A percentile compares a stretch with the other conserved stretches of the same genome.
phyloP scores from a whole-genome alignment of 2,329 filamentous ascomycete genomes.

The Monilinia fructicola region DNA sequence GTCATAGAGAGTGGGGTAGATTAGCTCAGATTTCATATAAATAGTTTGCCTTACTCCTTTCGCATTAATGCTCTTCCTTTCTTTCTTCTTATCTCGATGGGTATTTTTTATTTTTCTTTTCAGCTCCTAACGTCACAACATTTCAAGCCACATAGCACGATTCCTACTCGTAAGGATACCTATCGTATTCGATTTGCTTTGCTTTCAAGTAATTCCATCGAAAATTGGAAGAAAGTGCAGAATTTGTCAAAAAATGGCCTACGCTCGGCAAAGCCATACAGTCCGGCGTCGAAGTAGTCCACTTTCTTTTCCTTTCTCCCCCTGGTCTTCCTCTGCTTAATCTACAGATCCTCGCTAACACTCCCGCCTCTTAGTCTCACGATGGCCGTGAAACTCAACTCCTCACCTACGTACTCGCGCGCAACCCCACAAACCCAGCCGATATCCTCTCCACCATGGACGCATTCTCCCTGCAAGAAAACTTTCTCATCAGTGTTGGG shows the following conservation, averaged over 20 bases:
- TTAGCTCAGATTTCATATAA: neutral
- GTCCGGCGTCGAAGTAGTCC: conserved; percentile 5
- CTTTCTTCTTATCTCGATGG: neutral
- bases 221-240: neutral
- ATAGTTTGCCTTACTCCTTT: neutral
- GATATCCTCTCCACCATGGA: conserved; percentile 68
- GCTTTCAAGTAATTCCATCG: accelerated
- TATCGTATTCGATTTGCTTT: neutral
- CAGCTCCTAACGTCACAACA: neutral
- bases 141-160: neutral
- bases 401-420: conserved; percentile 53
- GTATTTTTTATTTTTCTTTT: neutral
- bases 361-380: conserved; percentile 47
- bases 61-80: neutral
- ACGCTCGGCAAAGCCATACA: neutral
- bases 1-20: neutral
- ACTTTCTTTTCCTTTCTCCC: neutral
- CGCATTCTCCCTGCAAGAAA: conserved; percentile 60
- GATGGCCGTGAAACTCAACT: conserved; percentile 74
- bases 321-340: accelerated
- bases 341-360: neutral
- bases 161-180: too few species aligned
- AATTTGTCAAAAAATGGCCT: conserved; percentile 4
- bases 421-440: conserved; percentile 54
- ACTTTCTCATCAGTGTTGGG: conserved; percentile 77